Base-by-base conservation (phyloP, 75 land plant species). In the Pinus taeda region DNA sequence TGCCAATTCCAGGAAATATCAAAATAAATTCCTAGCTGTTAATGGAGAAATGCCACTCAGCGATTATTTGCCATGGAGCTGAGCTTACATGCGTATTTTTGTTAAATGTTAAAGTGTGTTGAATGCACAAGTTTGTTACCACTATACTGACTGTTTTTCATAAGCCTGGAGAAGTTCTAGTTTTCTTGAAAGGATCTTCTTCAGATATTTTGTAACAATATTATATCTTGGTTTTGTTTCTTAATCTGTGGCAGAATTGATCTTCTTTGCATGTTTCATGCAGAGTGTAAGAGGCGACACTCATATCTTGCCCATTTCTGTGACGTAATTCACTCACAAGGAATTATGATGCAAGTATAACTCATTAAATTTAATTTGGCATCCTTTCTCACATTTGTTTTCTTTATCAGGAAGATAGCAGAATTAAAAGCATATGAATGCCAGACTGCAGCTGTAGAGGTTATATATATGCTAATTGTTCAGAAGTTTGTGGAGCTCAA, bases 381-480 rank as follows among this genome's bases (percentile, higher is more conserved):
- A 74, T 57, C 8, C 36, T 74, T 57, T 22, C 75, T 74, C 4
- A 49, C 14, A 12, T 4, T 24, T 74, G 33, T 56, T 74, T 26
- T 17, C 36, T 39, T 80, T 60, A 18, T 20, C 93, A 93, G 95
- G 81, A 88, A 87, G 77, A 90, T 93, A 74, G 93, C 93, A 3
- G 89, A 93, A 80, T 61, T 93, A 63, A 90, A 85, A 79, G 84
- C 77, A 36, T n/a, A 75, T 5, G 89, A 90, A 57, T 80, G 89
- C 63, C 83, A 82, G 74, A 81, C 73, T 21, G 87, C 89, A 5
- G 79, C 87, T 29, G 88, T 86, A 79, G 95, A 93, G 76, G 81
- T 88, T 20, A 83, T 93, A 61, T 93, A 90, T 75, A 76, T 85
- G 84, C 53, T 90, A 33, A 79, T 90, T 30, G 83, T 88, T 22